Evolutionary conservation across 192 early-diverging fungal species (phyloP), one percentile per base, ranked within the genome.

Genomic region (Glomus cerebriforme): DNA sequence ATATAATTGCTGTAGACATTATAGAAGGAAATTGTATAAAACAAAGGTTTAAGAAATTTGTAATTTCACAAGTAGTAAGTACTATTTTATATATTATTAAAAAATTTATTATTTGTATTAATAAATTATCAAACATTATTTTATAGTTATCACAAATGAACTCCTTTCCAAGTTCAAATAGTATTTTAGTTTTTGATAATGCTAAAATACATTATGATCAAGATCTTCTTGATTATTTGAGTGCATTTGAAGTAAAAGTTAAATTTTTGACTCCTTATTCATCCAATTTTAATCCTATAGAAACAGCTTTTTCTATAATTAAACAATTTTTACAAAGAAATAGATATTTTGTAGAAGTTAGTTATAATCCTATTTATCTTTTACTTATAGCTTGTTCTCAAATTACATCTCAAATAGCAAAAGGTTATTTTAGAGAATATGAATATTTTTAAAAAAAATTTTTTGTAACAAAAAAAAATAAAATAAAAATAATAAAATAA

Each of bases 1-100:
- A 8, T 1, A 73, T 73, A 32, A 34, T 73, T n/a, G n/a, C n/a
- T n/a, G n/a, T n/a, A n/a, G n/a, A n/a, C n/a, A n/a, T n/a, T n/a
- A n/a, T n/a, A 9, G 54, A 70, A 37, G 19, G 68, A 70, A 45
- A 59, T 73, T 34, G 31, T 73, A n/a, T n/a, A n/a, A n/a, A n/a
- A n/a, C n/a, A n/a, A n/a, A n/a, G n/a, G n/a, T n/a, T n/a, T n/a
- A n/a, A n/a, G 13, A 27, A 45, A 19, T 54, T 35, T 37, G n/a
- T n/a, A n/a, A n/a, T n/a, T n/a, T n/a, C n/a, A n/a, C 7, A 59
- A 39, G 47, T 73, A 17, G 72, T 73, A 47, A 17, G 26, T 73
- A n/a, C n/a, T n/a, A n/a, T n/a, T n/a, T n/a, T n/a, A 34, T 43
- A 73, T 35, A 5, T 35, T 35, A 35, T 35, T 35, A 35, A n/a